These are phyloP conservation scores for Salix udensis DNA, from an alignment of 345 rosid species.

Conservation along the genomic window DNA sequence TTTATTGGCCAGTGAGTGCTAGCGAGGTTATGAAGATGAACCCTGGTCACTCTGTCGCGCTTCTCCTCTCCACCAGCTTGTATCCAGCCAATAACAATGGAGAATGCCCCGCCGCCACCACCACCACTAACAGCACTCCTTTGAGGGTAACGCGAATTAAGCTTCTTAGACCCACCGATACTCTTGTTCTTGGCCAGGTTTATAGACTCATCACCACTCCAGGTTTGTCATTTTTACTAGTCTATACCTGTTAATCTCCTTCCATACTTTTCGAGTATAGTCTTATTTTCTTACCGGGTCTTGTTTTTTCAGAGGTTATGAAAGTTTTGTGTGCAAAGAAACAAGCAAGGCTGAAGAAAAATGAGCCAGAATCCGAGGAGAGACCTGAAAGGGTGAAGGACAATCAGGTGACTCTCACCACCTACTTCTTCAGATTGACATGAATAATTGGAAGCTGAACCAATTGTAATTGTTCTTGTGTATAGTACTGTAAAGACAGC, in stretches of 20 bases:
- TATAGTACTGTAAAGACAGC: background rate
- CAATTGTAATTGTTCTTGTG: background rate
- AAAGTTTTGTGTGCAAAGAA: conserved; percentile 71
- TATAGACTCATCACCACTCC: conserved; percentile 75
- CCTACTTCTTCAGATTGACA: background rate
- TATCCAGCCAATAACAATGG: conserved; percentile 31
- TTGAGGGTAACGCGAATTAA: conserved; percentile 79
- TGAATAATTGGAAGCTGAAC: background rate
- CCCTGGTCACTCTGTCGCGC: conserved; percentile 92
- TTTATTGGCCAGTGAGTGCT: conserved; percentile 60
- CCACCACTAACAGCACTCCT: conserved; percentile 17
- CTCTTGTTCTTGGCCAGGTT: conserved; percentile 71
- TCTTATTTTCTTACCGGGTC: background rate
- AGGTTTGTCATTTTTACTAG: conserved; percentile 34
- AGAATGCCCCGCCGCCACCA: background rate
- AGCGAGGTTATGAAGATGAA: conserved; percentile 70
- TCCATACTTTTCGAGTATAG: background rate
- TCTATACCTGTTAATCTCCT: background rate
- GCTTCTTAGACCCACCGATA: conserved; percentile 85
- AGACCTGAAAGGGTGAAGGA: conserved; percentile 19
- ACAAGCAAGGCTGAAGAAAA: conserved; percentile 53
- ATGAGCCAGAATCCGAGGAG: conserved; percentile 24
- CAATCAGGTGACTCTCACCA: conserved; percentile 32
- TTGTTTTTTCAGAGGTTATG: conserved; percentile 61
- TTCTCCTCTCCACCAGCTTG: conserved; percentile 70